Base-by-base conservation (phyloP, 768 basidiomycete species). In the Lactarius deliciosus region DNA sequence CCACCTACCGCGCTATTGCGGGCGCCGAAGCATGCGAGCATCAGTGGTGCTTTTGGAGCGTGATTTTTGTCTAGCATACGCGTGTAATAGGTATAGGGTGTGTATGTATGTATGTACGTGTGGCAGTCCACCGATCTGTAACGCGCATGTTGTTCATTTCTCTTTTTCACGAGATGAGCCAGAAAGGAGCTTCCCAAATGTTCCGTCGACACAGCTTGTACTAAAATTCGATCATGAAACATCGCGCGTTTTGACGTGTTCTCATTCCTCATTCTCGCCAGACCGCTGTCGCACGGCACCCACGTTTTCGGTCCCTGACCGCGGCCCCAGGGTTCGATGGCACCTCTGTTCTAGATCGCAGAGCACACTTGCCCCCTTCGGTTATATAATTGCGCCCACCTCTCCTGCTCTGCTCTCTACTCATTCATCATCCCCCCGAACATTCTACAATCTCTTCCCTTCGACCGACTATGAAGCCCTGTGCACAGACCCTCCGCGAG, bases 71-170 rank as follows among this genome's bases (percentile, higher is more conserved):
- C 43, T 68, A 64, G 57, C 64, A 64, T 34, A 41, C 66, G 63
- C 64, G 66, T 64, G 43, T 32, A 25, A 30, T 41, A 60, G 62
- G 62, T 60, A 32, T 64, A 68, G 66, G 63, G 66, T 64, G 53
- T 60, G 43, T 60, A 43, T 56, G 30, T 32, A 32, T 61, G 43
- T 65, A 34, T 53, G 64, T 62, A 58, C 57, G 57, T 55, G 66
- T 67, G 66, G 66, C 63, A 47, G 66, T 68, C 38, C 62, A 64
- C 53, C 58, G 36, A 68, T 64, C 66, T 60, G 66, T 64, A 67
- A 47, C 61, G 62, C 62, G 66, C 66, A 68, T 68, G 66, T 68
- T 68, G 53, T 68, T 68, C 62, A 68, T 68, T 55, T 64, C 40
- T 34, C 53, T 41, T 28, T n/a, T 56, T 62, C 57, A 41, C 61